Evolutionary conservation across 345 rosid genomes (phyloP), one percentile per base, ranked within the genome.

Genomic region (Cardamine chenopodiifolia): DNA sequence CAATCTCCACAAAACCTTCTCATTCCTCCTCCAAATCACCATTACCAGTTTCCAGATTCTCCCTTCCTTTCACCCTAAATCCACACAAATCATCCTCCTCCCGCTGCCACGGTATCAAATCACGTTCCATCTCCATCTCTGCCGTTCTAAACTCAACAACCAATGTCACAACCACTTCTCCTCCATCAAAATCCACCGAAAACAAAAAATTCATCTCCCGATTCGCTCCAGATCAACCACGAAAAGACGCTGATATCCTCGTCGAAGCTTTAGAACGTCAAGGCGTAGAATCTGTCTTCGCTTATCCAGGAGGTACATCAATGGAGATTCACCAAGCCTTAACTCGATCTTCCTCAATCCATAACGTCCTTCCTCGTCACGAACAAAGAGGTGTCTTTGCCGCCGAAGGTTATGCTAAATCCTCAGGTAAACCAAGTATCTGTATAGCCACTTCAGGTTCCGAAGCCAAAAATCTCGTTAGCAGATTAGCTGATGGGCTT

Each of bases 291-390:
- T 75, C 78, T 28, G 99, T 94, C 14, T 94, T 94, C 76, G 97
- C 97, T 4, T 94, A 94, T 64, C 99, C 97, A 0, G 97, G 97
- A 5, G 97, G 97, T 26, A 97, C 99, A 3, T 92, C 99, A 10
- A 10, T 92, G 97, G 99, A 95, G 93, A 92, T 95, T 83, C 99
- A 95, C 78, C 99, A 92, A 70, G 96, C 96, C n/a, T 82, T 95
- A 72, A 92, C 99, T 13, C 98, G 97, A 62, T 89, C 99, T n/a
- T 23, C 58, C 20, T 49, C 44, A 11, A 95, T 95, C 78, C 87
- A 88, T 12, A 95, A 92, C 63, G 88, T 90, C 59, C 94, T 95
- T 20, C 99, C 99, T 0, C 91, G 99, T 17, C 99, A 95, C 68
- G 99, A 95, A 53, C 99, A 95, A 71, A 98, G 98, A 17, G 99